Percentiles rank a stretch among this genome's conserved stretches.
Evolutionary conservation across 179 eudicot species (phyloP).

Genomic region (Nepenthes alata): DNA sequence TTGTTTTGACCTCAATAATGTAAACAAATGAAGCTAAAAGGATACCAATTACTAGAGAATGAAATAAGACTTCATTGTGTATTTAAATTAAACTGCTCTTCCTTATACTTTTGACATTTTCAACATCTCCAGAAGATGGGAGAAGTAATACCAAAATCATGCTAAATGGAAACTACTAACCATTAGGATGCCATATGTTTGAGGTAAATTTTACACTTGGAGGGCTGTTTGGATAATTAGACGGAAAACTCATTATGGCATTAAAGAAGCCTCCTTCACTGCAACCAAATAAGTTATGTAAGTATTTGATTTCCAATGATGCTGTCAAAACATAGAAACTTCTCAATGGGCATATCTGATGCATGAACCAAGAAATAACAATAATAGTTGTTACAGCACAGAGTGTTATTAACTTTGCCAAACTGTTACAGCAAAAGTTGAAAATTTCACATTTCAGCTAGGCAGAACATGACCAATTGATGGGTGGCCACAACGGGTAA

Average conservation of each 20-base stretch:
- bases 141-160: background rate
- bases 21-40: too few relatives aligned
- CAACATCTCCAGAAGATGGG: background rate
- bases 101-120: background rate
- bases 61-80: too few relatives aligned
- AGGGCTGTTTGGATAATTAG: slow-evolving; percentile 84
- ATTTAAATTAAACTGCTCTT: background rate
- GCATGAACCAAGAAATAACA: background rate
- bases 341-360: background rate
- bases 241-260: slow-evolving; percentile 80
- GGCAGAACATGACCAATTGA: too few relatives aligned
- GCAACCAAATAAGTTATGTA: slow-evolving; percentile 21
- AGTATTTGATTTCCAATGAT: background rate
- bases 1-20: too few relatives aligned
- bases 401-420: background rate
- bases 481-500: too few relatives aligned
- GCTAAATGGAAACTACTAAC: slow-evolving; percentile 23
- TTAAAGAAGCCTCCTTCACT: slow-evolving; percentile 95
- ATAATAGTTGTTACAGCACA: background rate
- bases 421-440: background rate
- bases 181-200: slow-evolving; percentile 94
- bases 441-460: too few relatives aligned
- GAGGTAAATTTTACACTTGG: slow-evolving; percentile 86
- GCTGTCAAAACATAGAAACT: background rate
- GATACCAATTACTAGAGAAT: too few relatives aligned